Conservation (phyloP, 2,329 filamentous ascomycete species). For the Leptosphaerulina australis region DNA sequence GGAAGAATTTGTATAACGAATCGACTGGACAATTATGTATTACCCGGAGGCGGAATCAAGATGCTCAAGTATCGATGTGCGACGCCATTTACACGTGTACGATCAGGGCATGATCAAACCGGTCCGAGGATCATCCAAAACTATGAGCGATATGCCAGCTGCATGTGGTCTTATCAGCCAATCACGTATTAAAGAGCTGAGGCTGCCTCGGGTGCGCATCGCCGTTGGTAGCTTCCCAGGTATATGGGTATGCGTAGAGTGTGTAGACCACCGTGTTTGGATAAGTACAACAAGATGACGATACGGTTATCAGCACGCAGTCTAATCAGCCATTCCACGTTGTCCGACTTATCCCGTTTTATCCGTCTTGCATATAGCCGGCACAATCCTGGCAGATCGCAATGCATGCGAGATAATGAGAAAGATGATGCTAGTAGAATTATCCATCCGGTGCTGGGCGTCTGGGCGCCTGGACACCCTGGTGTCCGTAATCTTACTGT, state of each 20-base stretch:
- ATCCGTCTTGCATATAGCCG: constrained; percentile 18
- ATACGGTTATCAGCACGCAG: constrained; percentile 36
- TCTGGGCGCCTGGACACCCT: constrained; percentile 4
- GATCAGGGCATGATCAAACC: background rate
- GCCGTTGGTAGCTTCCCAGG: background rate
- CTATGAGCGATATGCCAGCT: constrained; percentile 6
- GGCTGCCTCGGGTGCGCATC: background rate
- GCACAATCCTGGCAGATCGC: constrained; percentile 6
- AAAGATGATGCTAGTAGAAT: constrained; percentile 7
- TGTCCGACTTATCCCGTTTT: constrained; percentile 1
- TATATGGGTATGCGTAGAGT: background rate
- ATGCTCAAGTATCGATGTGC: background rate
- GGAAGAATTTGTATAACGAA: background rate
- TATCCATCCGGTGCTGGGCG: constrained; percentile 1
- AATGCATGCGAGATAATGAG: background rate
- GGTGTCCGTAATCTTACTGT: background rate
- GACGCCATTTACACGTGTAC: background rate
- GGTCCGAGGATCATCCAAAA: background rate
- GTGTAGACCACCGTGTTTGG: background rate
- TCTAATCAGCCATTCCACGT: constrained; percentile 21
- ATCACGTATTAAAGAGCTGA: background rate
- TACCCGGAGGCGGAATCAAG: background rate
- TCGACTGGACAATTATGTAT: too few species aligned
- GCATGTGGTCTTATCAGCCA: background rate
- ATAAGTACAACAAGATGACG: constrained; percentile 23